Base-by-base conservation (phyloP, 257 asterid species). In the Scutellaria barbata region DNA sequence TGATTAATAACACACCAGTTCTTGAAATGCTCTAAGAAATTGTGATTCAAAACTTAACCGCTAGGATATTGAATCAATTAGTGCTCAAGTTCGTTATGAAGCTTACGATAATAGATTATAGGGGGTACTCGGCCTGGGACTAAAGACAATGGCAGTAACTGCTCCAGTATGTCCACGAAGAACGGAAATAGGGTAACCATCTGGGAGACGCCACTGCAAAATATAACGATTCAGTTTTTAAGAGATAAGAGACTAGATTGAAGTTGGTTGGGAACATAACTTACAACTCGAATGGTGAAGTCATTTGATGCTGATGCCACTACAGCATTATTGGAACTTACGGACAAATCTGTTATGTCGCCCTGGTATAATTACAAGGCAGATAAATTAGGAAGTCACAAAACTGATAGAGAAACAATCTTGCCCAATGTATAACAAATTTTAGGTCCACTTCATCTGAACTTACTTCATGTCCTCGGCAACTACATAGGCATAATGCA, bases 281-380 rank as follows among this genome's bases (percentile, higher is more conserved):
- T 90, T 87, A 93, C 98, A 82, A 91, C 97, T 68, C 98, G 97
- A 75, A 94, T 86, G 74, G 91, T 89, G 82, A 77, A 90, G 83
- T 94, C 98, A 84, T 94, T 94, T 77, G 98, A 94, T 8, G 98
- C 92, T 46, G 98, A 94, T 50, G 96, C 98, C 80, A 94, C 97
- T 75, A 86, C 45, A 65, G 85, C 78, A 83, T 94, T 90, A 80
- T 91, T 89, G 77, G 92, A 87, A 79, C 96, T 89, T 79, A 94
- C 96, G 3, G 99, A 89, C 83, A 94, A 77, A 82, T 94, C 98
- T 63, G 98, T 94, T 77, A 94, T 92, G 77, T 94, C 99, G 12
- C 99, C 99, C 99, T 93, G 72, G 68, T 47, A 72, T 52, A 74
- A 77, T 67, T 57, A 62, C 55, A 79, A 53, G 41, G 40, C 60